Base-by-base conservation (phyloP, 768 basidiomycete genomes). In the Mycena venus region DNA sequence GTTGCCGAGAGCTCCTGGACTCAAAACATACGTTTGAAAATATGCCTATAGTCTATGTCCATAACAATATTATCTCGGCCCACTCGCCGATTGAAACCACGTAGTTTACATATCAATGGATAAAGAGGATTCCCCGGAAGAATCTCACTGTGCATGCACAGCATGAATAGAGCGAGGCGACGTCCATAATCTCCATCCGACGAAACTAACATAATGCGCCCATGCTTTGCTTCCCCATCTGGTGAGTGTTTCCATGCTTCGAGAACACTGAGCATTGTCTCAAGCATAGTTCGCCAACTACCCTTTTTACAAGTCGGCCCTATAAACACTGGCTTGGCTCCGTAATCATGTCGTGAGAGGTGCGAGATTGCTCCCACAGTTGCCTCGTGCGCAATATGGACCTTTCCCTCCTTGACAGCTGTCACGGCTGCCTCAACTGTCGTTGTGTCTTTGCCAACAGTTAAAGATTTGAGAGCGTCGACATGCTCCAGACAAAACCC, bases 331-430 rank as follows among this genome's bases (percentile, higher is more conserved):
- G 79, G 79, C 29, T 75, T 77, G 0, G 78, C 78, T 17, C 78
- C 78, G 36, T 78, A 78, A 19, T 72, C n/a, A 2, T 8, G 15
- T 29, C 15, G 21, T 10, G 63, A 75, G 44, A 56, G 68, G 17
- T 75, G 73, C 0, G 77, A 64, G 42, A 82, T 66, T 2, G 81
- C 81, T 15, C 75, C 77, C 1, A 83, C 82, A 62, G 81, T 78
- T 8, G 78, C 69, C 65, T 84, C 83, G 51, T 81, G 62, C 5
- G 77, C 83, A 53, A 83, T 66, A 70, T 83, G 81, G 1, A 83
- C 68, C 15, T 59, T 75, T 0, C 76, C 78, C 0, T 78, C 75
- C 0, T 42, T 55, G 3, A 82, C 74, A 9, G 80, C 82, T 2
- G 38, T 17, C 12, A 65, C 68, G 1, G 80, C 68, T 0, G 69